phyloP scores from a whole-genome alignment of 306 rosid species.

The Carpinus fangiana region DNA sequence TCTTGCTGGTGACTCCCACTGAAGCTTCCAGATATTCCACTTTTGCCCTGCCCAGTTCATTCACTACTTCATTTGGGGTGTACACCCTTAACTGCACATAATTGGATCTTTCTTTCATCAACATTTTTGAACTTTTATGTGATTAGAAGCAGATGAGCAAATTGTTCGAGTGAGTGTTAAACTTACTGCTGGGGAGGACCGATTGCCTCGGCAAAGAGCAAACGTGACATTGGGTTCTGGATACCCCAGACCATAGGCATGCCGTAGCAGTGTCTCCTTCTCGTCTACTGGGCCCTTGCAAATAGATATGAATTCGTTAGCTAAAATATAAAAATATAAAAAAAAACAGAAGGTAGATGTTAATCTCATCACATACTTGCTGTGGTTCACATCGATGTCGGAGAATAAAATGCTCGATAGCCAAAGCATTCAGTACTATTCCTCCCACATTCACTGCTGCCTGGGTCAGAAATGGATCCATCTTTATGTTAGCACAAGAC shows the following conservation, averaged over 20 bases:
- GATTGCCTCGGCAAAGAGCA: slow-evolving; percentile 84
- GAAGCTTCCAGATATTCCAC: slow-evolving; percentile 94
- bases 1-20: slow-evolving; percentile 72
- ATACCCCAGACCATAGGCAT: slow-evolving; percentile 80
- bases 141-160: not conserved
- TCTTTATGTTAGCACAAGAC: slow-evolving; percentile 13
- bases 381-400: slow-evolving; percentile 71
- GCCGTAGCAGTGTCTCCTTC: slow-evolving; percentile 68
- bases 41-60: slow-evolving; percentile 78
- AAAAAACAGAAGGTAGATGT: not conserved
- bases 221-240: slow-evolving; percentile 90
- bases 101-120: slow-evolving; percentile 6
- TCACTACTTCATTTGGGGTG: slow-evolving; percentile 65
- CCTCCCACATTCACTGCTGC: slow-evolving; percentile 88
- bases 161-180: not conserved
- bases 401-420: slow-evolving; percentile 93
- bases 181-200: slow-evolving; percentile 97
- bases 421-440: slow-evolving; percentile 79
- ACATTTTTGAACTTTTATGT: not conserved
- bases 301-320: slow-evolving; percentile 17
- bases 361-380: slow-evolving; percentile 41
- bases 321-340: not conserved
- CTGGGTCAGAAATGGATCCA: slow-evolving; percentile 37
- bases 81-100: slow-evolving; percentile 75
- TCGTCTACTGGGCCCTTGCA: slow-evolving; percentile 52